Percentiles rank a stretch among this genome's conserved stretches.
phyloP scores from a whole-genome alignment of 805 yeast species.

The Saccharomycopsis synnaedendra region DNA sequence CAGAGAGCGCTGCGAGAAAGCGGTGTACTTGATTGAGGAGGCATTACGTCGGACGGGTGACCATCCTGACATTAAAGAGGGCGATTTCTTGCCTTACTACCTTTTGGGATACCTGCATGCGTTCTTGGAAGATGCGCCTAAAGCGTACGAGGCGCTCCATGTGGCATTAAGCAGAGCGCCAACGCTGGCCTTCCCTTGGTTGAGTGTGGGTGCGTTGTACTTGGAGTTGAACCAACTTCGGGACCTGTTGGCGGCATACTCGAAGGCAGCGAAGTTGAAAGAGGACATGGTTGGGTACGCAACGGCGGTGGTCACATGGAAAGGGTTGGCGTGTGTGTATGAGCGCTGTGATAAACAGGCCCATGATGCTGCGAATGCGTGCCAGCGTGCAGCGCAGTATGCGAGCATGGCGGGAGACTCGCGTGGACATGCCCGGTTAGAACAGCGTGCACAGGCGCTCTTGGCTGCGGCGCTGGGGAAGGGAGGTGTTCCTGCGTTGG shows the following conservation, averaged over 20 bases:
- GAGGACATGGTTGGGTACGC: conserved; percentile 34
- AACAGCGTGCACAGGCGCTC: conserved; percentile 32
- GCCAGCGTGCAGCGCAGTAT: conserved; percentile 38
- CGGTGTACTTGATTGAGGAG: conserved; percentile 27
- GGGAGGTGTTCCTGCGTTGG: conserved; percentile 32
- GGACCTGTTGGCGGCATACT: conserved; percentile 57
- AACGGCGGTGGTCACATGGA: conserved; percentile 47
- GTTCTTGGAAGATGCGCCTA: conserved; percentile 32
- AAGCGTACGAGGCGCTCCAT: conserved; percentile 46
- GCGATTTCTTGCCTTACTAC: conserved; percentile 48
- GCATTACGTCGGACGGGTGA: conserved; percentile 20
- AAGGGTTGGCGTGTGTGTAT: conserved; percentile 50
- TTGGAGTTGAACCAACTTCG: conserved; percentile 47
- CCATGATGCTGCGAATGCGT: conserved; percentile 50
- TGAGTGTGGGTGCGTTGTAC: conserved; percentile 53
- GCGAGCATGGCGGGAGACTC: conserved; percentile 35
- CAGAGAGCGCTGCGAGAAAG: conserved; percentile 24
- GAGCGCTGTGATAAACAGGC: conserved; percentile 53
- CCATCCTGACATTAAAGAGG: conserved; percentile 22
- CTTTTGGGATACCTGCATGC: conserved; percentile 43
- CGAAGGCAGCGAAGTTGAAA: conserved; percentile 48
- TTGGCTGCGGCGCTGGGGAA: conserved; percentile 32
- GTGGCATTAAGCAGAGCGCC: conserved; percentile 42
- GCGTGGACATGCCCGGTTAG: conserved; percentile 30
- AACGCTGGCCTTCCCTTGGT: conserved; percentile 50